These are phyloP conservation scores for Ricinus communis DNA, from an alignment of 345 rosid species.

Conservation along the genomic window DNA sequence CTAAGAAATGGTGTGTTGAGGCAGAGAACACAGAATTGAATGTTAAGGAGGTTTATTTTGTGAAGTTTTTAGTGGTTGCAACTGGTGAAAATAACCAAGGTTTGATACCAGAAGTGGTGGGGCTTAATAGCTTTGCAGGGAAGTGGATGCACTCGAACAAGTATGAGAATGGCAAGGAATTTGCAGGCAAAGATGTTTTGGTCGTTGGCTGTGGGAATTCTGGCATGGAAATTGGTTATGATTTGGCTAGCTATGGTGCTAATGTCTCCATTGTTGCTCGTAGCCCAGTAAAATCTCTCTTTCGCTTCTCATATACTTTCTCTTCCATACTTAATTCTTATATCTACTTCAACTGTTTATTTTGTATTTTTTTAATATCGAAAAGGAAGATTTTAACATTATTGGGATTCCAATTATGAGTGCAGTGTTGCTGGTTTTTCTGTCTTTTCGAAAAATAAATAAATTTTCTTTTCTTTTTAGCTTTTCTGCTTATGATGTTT, in stretches of 20 bases:
- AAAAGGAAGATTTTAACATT: too few relatives aligned
- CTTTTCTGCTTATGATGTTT: too few relatives aligned
- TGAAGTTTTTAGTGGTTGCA: constrained; percentile 25
- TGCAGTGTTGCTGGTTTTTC: too few relatives aligned
- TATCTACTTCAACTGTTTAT: too few relatives aligned
- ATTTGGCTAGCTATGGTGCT: constrained; percentile 6
- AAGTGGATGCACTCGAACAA: constrained; percentile 16
- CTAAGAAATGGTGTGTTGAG: constrained; percentile 13
- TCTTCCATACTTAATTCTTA: neutral
- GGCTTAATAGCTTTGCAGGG: constrained; percentile 24
- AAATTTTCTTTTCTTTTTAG: too few relatives aligned
- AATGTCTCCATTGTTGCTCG: constrained; percentile 15
- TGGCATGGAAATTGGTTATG: constrained; percentile 33
- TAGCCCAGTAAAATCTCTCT: constrained; percentile 10
- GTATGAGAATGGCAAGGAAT: constrained; percentile 15
- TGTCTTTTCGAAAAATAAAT: too few relatives aligned
- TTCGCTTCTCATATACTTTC: neutral
- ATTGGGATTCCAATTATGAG: too few relatives aligned
- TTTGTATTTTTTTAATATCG: too few relatives aligned
- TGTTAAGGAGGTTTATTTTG: constrained; percentile 8
- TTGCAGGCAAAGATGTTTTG: constrained; percentile 14
- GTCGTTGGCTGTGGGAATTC: constrained; percentile 36
- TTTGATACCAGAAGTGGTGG: constrained; percentile 16
- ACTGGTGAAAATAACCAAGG: constrained; percentile 33
- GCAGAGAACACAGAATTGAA: neutral